phyloP scores from a whole-genome alignment of 176 grass and related monocot species.

The Musa beccarii region DNA sequence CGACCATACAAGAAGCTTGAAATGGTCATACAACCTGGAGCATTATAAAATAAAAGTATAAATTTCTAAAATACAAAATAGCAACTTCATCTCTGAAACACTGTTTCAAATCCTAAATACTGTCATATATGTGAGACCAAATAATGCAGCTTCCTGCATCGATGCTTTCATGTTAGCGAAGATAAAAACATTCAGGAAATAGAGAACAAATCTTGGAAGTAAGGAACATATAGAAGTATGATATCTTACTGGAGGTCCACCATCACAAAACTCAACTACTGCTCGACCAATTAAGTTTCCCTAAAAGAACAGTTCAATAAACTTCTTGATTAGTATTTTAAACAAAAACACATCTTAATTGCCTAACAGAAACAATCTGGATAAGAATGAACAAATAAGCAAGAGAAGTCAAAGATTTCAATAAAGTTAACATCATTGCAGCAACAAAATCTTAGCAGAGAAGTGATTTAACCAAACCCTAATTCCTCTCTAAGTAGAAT shows the following conservation, averaged over 20 bases:
- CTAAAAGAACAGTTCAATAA: slow-evolving; percentile 25
- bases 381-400: neutral
- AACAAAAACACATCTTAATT: neutral
- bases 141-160: neutral
- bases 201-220: neutral
- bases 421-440: neutral
- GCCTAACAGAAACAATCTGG: neutral
- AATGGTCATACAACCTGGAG: no score
- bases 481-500: no score
- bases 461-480: neutral
- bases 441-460: neutral
- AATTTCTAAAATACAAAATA: neutral
- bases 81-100: neutral
- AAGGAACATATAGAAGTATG: slow-evolving; percentile 10
- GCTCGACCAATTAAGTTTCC: slow-evolving; percentile 91
- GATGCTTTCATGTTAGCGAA: no score
- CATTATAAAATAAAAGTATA: no score
- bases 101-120: neutral
- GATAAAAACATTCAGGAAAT: neutral
- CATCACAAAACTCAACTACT: slow-evolving; percentile 61
- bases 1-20: no score
- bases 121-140: neutral
- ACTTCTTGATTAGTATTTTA: slow-evolving; percentile 1
- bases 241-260: slow-evolving; percentile 61
- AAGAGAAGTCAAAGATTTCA: neutral